phyloP scores from a whole-genome alignment of 1,284 basidiomycete species.

The Gomphus bonarii region DNA sequence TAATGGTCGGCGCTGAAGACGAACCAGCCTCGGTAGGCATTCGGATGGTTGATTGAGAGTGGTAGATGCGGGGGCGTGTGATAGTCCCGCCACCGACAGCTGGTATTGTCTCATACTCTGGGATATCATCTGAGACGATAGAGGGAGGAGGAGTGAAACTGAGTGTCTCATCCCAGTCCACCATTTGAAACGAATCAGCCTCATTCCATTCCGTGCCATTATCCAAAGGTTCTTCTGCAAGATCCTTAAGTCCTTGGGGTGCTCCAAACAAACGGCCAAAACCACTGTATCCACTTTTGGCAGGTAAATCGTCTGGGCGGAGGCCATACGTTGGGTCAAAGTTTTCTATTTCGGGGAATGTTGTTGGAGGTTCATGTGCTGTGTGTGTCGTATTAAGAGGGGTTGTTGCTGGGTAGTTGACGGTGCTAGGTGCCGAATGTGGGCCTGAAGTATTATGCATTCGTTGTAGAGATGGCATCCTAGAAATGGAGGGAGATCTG shows the following conservation, averaged over 20 bases:
- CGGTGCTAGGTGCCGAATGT: slow-evolving; percentile 5
- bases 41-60: slow-evolving; percentile 57
- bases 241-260: slow-evolving; percentile 65
- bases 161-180: slow-evolving; percentile 55
- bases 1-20: slow-evolving; percentile 16
- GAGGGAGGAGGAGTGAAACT: slow-evolving; percentile 4
- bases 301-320: slow-evolving; percentile 81
- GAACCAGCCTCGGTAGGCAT: slow-evolving; percentile 28
- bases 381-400: not conserved
- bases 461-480: not conserved
- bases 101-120: slow-evolving; percentile 62
- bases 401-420: not conserved
- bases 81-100: slow-evolving; percentile 72
- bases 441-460: not conserved
- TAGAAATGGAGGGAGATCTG: not conserved
- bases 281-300: slow-evolving; percentile 57
- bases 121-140: slow-evolving; percentile 22
- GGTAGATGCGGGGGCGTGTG: slow-evolving; percentile 63
- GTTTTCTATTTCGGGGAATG: slow-evolving; percentile 77
- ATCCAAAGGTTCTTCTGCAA: slow-evolving; percentile 54
- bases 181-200: slow-evolving; percentile 46
- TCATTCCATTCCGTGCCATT: slow-evolving; percentile 29
- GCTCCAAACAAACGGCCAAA: slow-evolving; percentile 65
- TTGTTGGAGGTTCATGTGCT: slow-evolving; percentile 33
- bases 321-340: slow-evolving; percentile 97